Evolutionary conservation across 1,284 basidiomycete species (phyloP), one percentile per base, ranked within the genome.

Genomic region (Wallemia hederae): DNA sequence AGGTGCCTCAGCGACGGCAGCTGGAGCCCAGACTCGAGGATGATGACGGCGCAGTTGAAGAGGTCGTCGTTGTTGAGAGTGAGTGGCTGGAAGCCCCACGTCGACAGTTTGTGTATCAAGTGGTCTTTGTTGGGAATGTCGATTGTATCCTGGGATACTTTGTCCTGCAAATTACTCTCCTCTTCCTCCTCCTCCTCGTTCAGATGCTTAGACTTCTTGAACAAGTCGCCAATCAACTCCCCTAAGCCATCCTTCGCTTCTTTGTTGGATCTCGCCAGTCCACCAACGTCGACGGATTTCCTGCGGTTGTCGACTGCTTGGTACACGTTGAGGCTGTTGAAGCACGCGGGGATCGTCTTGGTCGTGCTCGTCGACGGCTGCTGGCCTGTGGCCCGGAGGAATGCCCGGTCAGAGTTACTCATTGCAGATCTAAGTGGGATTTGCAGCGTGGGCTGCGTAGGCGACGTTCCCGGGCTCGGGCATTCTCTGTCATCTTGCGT

Each of bases 81-180:
- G 69, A 86, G 82, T 1, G 89, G 88, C 65, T 89, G 82, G 69
- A 92, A 94, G 64, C 83, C 74, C 89, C 89, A 92, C 9, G 74
- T 76, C 63, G 82, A 79, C 9, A 92, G 74, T 0, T 76, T 73
- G 24, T 73, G 68, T 63, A 92, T 82, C 71, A 69, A 71, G 67
- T 70, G 70, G 68, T 55, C 68, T 64, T 58, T 58, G 56, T 58
- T 58, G 25, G 25, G 56, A 28, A 58, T 58, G 11, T 49, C 39
- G 24, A 28, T 17, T 2, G 56, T 24, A 26, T 7, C 9, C 19
- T 27, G 7, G 7, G 25, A 58, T 5, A 7, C 7, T 11, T 22
- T 19, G 49, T 55, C n/a, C 9, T 11, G 49, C n/a, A 7, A 5
- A 9, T 55, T 26, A 11, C 5, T 5, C 49, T 55, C 49, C 11